These are phyloP conservation scores for Aspergillus puulaauensis DNA, from an alignment of 2,329 filamentous ascomycete species.

Conservation along the genomic window DNA sequence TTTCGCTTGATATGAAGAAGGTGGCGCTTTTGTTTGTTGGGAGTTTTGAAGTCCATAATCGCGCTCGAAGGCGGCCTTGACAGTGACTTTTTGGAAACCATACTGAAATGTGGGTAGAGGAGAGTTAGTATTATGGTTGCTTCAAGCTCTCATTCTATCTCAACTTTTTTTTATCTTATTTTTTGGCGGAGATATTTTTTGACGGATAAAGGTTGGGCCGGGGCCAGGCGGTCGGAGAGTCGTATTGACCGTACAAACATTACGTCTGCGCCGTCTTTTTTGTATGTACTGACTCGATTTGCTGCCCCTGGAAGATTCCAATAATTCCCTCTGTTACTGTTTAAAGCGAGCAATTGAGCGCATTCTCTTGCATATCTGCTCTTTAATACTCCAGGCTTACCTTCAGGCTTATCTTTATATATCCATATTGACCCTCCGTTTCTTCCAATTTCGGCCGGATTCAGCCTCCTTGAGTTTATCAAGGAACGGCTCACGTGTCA, in stretches of 20 bases:
- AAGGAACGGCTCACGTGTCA: conserved; percentile 23
- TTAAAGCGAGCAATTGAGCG: neutral
- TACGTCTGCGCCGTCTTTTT: neutral
- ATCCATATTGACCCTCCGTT: neutral
- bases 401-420: neutral
- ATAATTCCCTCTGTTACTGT: neutral
- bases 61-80: conserved; percentile 46
- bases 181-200: conserved; percentile 8
- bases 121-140: conserved; percentile 1
- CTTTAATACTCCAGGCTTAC: neutral
- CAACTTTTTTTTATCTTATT: conserved; percentile 6
- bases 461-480: neutral
- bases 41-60: conserved; percentile 55
- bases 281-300: neutral
- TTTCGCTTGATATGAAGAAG: conserved; percentile 79
- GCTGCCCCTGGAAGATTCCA: conserved; percentile 2
- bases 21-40: conserved; percentile 79
- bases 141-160: conserved; percentile 1
- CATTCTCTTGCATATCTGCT: neutral
- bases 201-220: conserved; percentile 14
- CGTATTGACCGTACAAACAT: neutral
- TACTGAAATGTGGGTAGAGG: conserved; percentile 26
- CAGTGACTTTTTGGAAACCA: conserved; percentile 51
- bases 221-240: neutral
- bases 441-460: neutral